Evolutionary conservation across 2,329 filamentous ascomycete species (phyloP), one percentile per base, ranked within the genome.

Genomic region (Macroventuria anomochaeta): DNA sequence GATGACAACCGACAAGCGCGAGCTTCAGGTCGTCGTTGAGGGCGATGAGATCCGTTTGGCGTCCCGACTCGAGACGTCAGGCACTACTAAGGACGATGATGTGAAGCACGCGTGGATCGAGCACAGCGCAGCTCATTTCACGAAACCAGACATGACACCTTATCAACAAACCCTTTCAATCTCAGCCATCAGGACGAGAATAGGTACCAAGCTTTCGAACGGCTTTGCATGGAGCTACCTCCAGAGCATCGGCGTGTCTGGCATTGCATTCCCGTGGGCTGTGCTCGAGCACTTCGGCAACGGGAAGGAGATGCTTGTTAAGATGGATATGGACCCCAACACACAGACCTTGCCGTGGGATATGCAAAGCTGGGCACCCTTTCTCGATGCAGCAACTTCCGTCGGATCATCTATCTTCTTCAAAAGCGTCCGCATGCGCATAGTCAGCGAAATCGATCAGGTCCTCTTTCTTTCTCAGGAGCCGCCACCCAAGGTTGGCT

Each of bases 341-440:
- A 46, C 40, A 11, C 33, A 41, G 1, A 21, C 38, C 4, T 21
- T 66, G 12, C 29, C 58, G 2, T 76, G 73, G 72, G 64, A 74
- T 21, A 13, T 43, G 1, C 18, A 50, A 0, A 76, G 73, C 2
- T 77, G 73, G 75, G 75, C 76, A 5, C 71, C 77, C 0, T 64
- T 77, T 11, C 59, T 79, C 2, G 77, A 79, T 49, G 71, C 77
- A 3, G 77, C 76, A 1, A 77, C 76, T 0, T 79, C 77, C 0
- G 68, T 79, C 3, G 76, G 75, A 2, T 77, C 76, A 0, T 72
- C 74, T 0, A 65, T 79, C 18, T 78, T 77, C 61, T 75, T 69
- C 55, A 62, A 73, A 23, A 57, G 69, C 8, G 69, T 72, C 1
- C 63, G 64, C 17, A 68, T 79, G 36, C 73, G 76, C 10, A 79